phyloP scores from a whole-genome alignment of 352 stramenopile species.

The Phytopythium boreale region DNA sequence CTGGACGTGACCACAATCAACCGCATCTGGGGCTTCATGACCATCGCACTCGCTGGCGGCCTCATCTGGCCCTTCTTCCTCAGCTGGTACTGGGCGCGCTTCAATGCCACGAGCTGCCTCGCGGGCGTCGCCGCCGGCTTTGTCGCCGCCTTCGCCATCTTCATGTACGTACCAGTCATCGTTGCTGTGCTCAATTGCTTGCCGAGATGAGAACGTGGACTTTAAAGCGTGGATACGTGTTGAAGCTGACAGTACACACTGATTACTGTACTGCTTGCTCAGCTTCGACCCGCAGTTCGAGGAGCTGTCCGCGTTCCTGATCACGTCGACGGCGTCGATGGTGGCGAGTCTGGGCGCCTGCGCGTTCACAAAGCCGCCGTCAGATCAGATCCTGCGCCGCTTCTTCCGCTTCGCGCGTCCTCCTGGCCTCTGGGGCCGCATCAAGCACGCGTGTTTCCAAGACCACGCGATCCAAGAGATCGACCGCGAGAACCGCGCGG shows the following conservation, averaged over 20 bases:
- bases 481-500: conserved; percentile 54
- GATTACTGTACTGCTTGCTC: neutral
- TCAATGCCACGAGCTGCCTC: conserved; percentile 67
- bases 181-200: neutral
- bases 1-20: conserved; percentile 76
- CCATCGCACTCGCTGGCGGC: conserved; percentile 61
- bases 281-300: conserved; percentile 51
- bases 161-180: conserved; percentile 45
- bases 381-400: conserved; percentile 47
- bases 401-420: conserved; percentile 74
- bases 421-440: conserved; percentile 44
- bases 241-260: neutral
- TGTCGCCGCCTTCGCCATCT: conserved; percentile 47
- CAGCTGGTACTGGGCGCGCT: conserved; percentile 78
- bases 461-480: conserved; percentile 45
- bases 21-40: conserved; percentile 80
- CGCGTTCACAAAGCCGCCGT: conserved; percentile 32
- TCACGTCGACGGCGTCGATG: conserved; percentile 57
- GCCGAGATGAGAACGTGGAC: too few relatives aligned
- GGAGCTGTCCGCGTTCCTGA: conserved; percentile 52
- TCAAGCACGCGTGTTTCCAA: conserved; percentile 68
- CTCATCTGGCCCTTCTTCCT: conserved; percentile 79
- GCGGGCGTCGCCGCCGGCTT: conserved; percentile 53
- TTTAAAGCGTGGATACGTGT: neutral
- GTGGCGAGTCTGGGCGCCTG: conserved; percentile 39